Evolutionary conservation across 768 basidiomycete species (phyloP), one percentile per base, ranked within the genome.

Genomic region (Russula brevipes): DNA sequence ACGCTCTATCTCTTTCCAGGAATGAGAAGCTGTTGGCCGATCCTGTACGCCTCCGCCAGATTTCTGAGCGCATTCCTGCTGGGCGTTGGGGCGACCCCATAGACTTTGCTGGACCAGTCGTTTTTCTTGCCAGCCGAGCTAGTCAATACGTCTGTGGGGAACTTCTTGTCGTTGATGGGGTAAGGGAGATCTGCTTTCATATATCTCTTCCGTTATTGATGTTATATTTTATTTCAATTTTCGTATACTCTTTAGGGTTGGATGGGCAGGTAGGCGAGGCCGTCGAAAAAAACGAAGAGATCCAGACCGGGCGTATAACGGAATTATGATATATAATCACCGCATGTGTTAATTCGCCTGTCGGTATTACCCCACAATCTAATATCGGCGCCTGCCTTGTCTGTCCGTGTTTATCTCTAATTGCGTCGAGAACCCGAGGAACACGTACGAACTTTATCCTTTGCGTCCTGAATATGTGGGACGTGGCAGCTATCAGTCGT

Each of bases 141-240:
- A 83, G 82, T 66, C 80, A 85, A 68, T 88, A 88, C 69, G 80
- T 88, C n/a, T 84, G 80, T 50, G 87, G 87, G 30, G 87, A 88
- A 71, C 75, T 83, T 30, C 69, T 88, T 39, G 79, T 85, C 46
- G 86, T 88, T 65, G 86, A 88, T 61, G 86, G 86, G 53, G 86
- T 86, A 69, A 78, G 85, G 74, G 17, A n/a, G 45, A 35, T 60
- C 47, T 66, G 2, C 17, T 33, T 49, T 49, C 57, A 36, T 39
- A 35, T 31, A 4, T 36, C 30, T 54, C 42, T 58, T 52, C 53
- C 38, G 38, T 52, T 38, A 55, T 41, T 61, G 54, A 66, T 52
- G 19, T n/a, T 41, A 14, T 44, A 19, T 57, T 41, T 57, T 39
- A 51, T 24, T 24, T 24, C 24, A 24, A 24, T 24, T 52, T 60